Conservation (phyloP, 345 rosid genomes). For the Aquilaria sinensis region DNA sequence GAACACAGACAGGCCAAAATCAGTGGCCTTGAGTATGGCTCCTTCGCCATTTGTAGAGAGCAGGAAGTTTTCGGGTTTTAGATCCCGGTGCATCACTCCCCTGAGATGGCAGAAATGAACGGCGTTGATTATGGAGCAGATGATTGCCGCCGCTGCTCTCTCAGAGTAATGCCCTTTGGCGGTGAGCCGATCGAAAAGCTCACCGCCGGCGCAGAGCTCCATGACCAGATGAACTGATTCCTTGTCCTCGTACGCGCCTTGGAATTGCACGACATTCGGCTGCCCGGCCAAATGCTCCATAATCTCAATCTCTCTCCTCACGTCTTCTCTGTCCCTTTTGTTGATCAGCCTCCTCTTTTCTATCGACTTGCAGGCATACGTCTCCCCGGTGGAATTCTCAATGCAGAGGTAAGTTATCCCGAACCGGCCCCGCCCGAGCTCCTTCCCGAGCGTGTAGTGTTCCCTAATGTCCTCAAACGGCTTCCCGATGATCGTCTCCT, state of each 20-base stretch:
- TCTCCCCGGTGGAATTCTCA: conserved; percentile 28
- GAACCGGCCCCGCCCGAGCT: conserved; percentile 34
- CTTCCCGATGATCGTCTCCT: conserved; percentile 16
- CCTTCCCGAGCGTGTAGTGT: conserved; percentile 23
- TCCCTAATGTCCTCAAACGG: conserved; percentile 28
- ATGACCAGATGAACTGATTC: conserved; percentile 25
- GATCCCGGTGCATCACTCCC: conserved; percentile 14
- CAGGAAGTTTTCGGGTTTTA: conserved; percentile 11
- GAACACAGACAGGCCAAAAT: conserved; percentile 14
- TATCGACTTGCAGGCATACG: conserved; percentile 32
- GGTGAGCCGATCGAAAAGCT: conserved; percentile 9
- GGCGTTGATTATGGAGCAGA: conserved; percentile 7
- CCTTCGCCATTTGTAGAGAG: conserved; percentile 10
- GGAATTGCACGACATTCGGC: conserved; percentile 32
- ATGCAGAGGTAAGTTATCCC: conserved; percentile 32
- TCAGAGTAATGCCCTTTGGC: conserved; percentile 14
- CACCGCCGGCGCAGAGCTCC: conserved; percentile 27
- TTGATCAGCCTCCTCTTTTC: conserved; percentile 21
- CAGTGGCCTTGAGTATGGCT: conserved; percentile 13
- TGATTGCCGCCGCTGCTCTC: conserved; percentile 11
- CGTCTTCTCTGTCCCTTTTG: conserved; percentile 26
- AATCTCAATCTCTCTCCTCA: conserved; percentile 29
- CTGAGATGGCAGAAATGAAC: conserved; percentile 12
- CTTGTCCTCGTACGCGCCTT: conserved; percentile 29
- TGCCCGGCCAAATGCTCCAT: conserved; percentile 35